Evolutionary conservation across 345 rosid genomes (phyloP).

Genomic region (Eucalyptus guilfoylei): DNA sequence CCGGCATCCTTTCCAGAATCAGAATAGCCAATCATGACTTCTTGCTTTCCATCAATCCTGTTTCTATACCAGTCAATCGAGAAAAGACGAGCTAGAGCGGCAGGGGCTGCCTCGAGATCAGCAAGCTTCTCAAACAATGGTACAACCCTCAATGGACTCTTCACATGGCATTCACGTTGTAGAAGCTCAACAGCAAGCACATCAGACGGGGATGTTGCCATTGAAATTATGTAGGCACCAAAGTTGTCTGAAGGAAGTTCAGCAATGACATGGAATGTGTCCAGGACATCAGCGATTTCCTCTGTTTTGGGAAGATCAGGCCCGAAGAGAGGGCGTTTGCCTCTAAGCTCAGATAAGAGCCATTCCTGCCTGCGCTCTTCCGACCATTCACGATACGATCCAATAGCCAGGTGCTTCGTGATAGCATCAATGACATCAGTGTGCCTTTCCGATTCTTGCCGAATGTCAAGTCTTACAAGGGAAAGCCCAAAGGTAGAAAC

Average conservation of each 20-base stretch:
- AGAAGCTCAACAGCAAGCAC: slow-evolving; percentile 93
- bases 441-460: slow-evolving; percentile 94
- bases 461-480: slow-evolving; percentile 84
- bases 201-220: slow-evolving; percentile 94
- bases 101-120: slow-evolving; percentile 92
- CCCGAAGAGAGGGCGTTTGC: slow-evolving; percentile 95
- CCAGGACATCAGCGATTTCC: slow-evolving; percentile 79
- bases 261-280: slow-evolving; percentile 72
- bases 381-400: slow-evolving; percentile 84
- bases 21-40: slow-evolving; percentile 97
- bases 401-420: slow-evolving; percentile 63
- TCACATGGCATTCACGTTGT: slow-evolving; percentile 85
- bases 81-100: slow-evolving; percentile 86
- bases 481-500: slow-evolving; percentile 97
- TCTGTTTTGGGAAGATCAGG: slow-evolving; percentile 91
- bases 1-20: slow-evolving; percentile 99
- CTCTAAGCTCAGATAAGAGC: slow-evolving; percentile 83
- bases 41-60: slow-evolving; percentile 85
- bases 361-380: slow-evolving; percentile 80
- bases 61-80: slow-evolving; percentile 89
- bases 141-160: slow-evolving; percentile 78
- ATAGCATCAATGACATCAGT: slow-evolving; percentile 91
- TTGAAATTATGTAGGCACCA: slow-evolving; percentile 92
- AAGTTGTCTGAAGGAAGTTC: slow-evolving; percentile 83
- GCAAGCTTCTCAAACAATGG: slow-evolving; percentile 95